Base-by-base conservation (phyloP, 78 protist genomes). In the Dictyostelium capitatum region DNA sequence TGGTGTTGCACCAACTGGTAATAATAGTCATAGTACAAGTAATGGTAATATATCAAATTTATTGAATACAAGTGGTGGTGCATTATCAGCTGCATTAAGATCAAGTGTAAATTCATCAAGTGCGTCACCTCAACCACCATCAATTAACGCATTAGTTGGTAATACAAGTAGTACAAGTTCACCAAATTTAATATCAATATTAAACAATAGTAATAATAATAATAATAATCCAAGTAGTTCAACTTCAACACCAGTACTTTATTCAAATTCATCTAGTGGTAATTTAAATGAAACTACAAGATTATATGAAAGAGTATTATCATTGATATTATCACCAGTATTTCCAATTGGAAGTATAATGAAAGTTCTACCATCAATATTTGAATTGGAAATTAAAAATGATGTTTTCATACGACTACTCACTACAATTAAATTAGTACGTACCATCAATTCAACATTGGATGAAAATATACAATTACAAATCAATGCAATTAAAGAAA, bases 311-410 rank as follows among this genome's bases (percentile, higher is more conserved):
- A 30, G 59, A 14, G 59, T 87, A 11, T 53, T 87, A 10, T 50
- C 84, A 64, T 51, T 87, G 17, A 32, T 87, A 6, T 50, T 77
- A 17, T 87, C 93, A 37, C 93, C 93, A 53, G 69, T 77, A 20
- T 25, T 87, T 8, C 73, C 74, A 30, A 47, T 77, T 15, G 79
- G 48, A 9, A 87, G 57, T 77, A 23, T 87, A 10, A 62, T 87
- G 48, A 87, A 62, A 65, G 93, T 77, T 0, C 32, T 87, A n/a
- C 83, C 93, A 64, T 87, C 93, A 0, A 77, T 87, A 10, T 77
- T 48, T n/a, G 85, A 87, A 51, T 28, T 87, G 17, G 56, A 87
- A 17, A 70, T 28, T 1, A 87, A 87, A 30, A 37, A 56, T 28
- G 79, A 73, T 73, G 6, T 87, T 41, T 77, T 87, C 32, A 87